These are phyloP conservation scores for Rhipidocladum racemiflorum DNA, from an alignment of 176 grass and related monocot species.

Conservation along the genomic window DNA sequence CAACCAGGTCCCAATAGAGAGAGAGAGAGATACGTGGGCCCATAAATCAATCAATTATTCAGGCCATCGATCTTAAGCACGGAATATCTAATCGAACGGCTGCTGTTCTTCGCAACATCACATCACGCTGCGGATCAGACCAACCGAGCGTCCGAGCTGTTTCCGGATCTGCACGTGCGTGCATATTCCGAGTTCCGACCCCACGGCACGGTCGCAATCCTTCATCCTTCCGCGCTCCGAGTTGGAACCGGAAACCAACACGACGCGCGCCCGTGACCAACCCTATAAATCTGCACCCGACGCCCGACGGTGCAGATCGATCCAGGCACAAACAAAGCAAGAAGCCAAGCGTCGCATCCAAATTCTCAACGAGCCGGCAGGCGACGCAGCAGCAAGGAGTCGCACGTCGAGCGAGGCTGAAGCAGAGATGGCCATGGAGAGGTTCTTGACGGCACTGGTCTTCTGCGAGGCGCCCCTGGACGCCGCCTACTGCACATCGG, in stretches of 20 bases:
- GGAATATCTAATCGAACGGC: too few relatives aligned
- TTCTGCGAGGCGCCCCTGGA: conserved; percentile 41
- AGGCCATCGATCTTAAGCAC: background rate
- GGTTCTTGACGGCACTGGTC: conserved; percentile 9
- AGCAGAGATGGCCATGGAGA: conserved; percentile 15
- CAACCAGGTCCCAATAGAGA: too few relatives aligned
- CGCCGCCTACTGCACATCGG: background rate
- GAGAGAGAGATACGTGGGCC: too few relatives aligned
- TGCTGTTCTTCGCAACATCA: background rate
- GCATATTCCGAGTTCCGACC: too few relatives aligned
- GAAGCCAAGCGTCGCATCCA: background rate
- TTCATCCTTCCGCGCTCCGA: background rate
- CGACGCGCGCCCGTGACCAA: too few relatives aligned
- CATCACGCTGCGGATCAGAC: background rate
- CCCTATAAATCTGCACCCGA: background rate
- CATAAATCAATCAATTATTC: too few relatives aligned
- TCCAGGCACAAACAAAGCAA: background rate
- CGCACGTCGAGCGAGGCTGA: background rate
- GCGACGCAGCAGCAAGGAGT: background rate
- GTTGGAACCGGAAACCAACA: too few relatives aligned
- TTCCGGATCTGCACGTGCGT: too few relatives aligned
- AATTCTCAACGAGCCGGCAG: background rate
- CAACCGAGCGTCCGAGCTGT: background rate
- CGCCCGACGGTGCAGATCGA: background rate
- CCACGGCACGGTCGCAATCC: too few relatives aligned